Base-by-base conservation (phyloP, 768 basidiomycete genomes). In the Termitomyces titanicus region DNA sequence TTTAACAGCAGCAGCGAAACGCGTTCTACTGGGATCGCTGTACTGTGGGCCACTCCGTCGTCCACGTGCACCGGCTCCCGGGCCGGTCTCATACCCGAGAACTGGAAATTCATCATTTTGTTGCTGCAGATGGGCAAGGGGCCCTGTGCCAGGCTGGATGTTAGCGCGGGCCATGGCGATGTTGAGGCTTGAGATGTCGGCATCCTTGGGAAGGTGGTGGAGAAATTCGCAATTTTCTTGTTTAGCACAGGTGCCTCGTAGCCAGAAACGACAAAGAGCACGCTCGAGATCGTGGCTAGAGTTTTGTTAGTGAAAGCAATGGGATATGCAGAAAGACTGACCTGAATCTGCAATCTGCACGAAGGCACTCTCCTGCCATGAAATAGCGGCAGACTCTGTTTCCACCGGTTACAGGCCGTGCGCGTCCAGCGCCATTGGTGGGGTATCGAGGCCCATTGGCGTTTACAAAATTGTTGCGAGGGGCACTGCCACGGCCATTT, bases 271-370 rank as follows among this genome's bases (percentile, higher is more conserved):
- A 73, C 91, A 94, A 20, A 98, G 70, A 1, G 95, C 95, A 39
- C 95, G 84, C 69, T 98, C 95, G 3, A 97, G 81, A 65, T 98
- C 95, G 67, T 97, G 95, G 63, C 95, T 97, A 61, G 3, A 47
- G 52, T 51, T 51, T 25, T 54, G 57, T 49, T 53, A 20, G 48
- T 42, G 35, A 54, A 3, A 12, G 56, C 11, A 22, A 35, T n/a
- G 13, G 8, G 15, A 10, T 22, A 18, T 44, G 35, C 22, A 57
- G 5, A 25, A 25, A 39, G 15, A 49, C 83, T 60, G 62, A 96
- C 96, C 94, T 98, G 77, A 98, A 99, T 54, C 96, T 85, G 73
- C 97, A 98, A 74, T 99, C 97, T 40, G 94, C 92, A 45, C 97
- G 75, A 55, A 98, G 74, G 66, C 97, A 99, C 70, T 98, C 95